Evolutionary conservation across 805 yeast species (phyloP).

Genomic region (Starmerella asiatica): DNA sequence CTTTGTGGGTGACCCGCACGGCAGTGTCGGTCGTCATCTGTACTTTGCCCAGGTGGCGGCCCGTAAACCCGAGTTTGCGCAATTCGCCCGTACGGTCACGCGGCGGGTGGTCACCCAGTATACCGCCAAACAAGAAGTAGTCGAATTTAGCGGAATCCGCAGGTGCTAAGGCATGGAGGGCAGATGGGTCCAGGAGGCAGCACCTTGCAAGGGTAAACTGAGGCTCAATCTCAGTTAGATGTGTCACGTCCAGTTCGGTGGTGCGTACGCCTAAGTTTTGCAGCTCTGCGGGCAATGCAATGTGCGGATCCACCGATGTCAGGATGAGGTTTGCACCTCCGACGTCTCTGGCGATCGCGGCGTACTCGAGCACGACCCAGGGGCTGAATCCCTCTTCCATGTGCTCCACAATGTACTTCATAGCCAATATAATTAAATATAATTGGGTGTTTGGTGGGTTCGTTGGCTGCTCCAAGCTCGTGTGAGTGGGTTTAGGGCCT

Average conservation of each 20-base stretch:
- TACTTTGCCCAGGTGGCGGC: slow-evolving; percentile 71
- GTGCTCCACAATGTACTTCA: slow-evolving; percentile 83
- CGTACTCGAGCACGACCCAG: slow-evolving; percentile 85
- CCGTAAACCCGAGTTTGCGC: slow-evolving; percentile 72
- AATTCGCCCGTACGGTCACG: slow-evolving; percentile 88
- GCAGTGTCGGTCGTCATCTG: slow-evolving; percentile 99
- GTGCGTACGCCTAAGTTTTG: slow-evolving; percentile 24
- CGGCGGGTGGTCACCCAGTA: slow-evolving; percentile 75
- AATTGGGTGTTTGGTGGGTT: too few relatives aligned
- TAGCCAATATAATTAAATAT: neutral
- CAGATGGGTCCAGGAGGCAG: slow-evolving; percentile 83
- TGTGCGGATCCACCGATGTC: slow-evolving; percentile 57
- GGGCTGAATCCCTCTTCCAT: slow-evolving; percentile 96
- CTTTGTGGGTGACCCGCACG: slow-evolving; percentile 74
- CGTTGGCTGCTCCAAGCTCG: too few relatives aligned
- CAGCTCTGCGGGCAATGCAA: slow-evolving; percentile 56
- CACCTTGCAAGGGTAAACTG: slow-evolving; percentile 39
- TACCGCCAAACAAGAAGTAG: slow-evolving; percentile 92
- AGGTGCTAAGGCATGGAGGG: slow-evolving; percentile 59
- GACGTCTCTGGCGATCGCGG: slow-evolving; percentile 68
- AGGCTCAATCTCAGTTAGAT: slow-evolving; percentile 24
- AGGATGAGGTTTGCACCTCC: slow-evolving; percentile 63
- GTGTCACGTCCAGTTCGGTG: slow-evolving; percentile 55
- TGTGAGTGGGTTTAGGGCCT: too few relatives aligned
- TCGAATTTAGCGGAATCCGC: slow-evolving; percentile 54